Base-by-base conservation (phyloP, 495 filamentous ascomycete species). In the Friedmanniomyces endolithicus region DNA sequence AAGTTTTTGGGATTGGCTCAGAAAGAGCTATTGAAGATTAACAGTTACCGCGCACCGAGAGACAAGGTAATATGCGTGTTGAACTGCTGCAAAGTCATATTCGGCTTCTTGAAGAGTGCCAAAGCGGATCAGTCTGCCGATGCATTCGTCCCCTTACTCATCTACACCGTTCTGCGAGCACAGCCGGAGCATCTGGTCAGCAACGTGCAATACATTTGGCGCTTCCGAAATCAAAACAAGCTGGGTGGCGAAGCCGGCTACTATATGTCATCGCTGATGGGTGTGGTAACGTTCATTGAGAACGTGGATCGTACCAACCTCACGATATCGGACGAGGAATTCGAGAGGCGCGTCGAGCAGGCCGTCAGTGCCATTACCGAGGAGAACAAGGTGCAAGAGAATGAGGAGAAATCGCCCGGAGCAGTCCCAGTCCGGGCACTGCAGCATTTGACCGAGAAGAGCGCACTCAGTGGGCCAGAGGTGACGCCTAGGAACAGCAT, bases 11-110 rank as follows among this genome's bases (percentile, higher is more conserved):
- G 77, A 54, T 75, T 97, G 48, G 94, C 92, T 23, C 87, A 95
- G 62, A 87, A 94, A 75, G 94, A 99, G 68, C 71, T 99, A 34
- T 68, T 88, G 16, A 99, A 99, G 68, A 94, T 99, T 55, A 94
- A 88, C 63, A 90, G 84, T 14, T 99, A 99, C 65, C 80, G 94
- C 53, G 92, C 92, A 11, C 92, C 92, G 12, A 76, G 92, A 65
- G 92, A 99, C 71, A 99, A 99, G 69, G 88, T 99, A 19, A 97
- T 99, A 44, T 97, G 92, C 68, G 87, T 97, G 49, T 70, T 99
- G 44, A 99, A 99, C 70, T 95, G 89, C 71, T 99, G 92, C 77
- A 99, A 99, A 68, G 92, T 99, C 52, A 96, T 99, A 51, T 97
- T 99, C 73, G 92, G 87, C n/a, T 76, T 95, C 19, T 74, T 98